Evolutionary conservation across 2,329 filamentous ascomycete species (phyloP).

Genomic region (Venturia effusa): DNA sequence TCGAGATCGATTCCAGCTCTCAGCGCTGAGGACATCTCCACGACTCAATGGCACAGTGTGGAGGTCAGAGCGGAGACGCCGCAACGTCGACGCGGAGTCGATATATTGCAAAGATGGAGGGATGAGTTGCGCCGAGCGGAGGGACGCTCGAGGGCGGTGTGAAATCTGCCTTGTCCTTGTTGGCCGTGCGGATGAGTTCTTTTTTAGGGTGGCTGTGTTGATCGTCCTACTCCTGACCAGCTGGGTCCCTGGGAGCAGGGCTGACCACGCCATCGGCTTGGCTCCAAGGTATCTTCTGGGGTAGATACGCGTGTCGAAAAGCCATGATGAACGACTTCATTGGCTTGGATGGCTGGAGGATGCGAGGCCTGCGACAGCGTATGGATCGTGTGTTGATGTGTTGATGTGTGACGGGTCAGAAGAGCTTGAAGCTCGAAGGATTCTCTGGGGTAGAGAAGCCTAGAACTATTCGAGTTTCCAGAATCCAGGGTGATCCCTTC

Average conservation of each 20-base stretch:
- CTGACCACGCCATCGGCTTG: not conserved
- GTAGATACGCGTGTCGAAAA: not conserved
- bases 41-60: not conserved
- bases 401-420: too few relatives aligned
- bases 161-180: not conserved
- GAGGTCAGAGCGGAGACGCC: not conserved
- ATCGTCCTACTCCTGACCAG: not conserved
- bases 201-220: not conserved
- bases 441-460: not conserved
- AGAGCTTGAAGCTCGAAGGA: too few relatives aligned
- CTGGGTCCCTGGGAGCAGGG: not conserved
- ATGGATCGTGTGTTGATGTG: too few relatives aligned
- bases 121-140: not conserved
- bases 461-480: too few relatives aligned
- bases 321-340: not conserved
- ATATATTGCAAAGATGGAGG: not conserved
- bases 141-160: not conserved
- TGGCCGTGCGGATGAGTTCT: not conserved
- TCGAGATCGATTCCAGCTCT: constrained; percentile 23
- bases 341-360: too few relatives aligned
- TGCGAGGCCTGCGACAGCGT: too few relatives aligned
- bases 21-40: not conserved
- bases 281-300: not conserved
- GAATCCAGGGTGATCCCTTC: not conserved
- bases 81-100: not conserved